Evolutionary conservation across 2,329 filamentous ascomycete genomes (phyloP).

Genomic region (Apiospora malaysiana): DNA sequence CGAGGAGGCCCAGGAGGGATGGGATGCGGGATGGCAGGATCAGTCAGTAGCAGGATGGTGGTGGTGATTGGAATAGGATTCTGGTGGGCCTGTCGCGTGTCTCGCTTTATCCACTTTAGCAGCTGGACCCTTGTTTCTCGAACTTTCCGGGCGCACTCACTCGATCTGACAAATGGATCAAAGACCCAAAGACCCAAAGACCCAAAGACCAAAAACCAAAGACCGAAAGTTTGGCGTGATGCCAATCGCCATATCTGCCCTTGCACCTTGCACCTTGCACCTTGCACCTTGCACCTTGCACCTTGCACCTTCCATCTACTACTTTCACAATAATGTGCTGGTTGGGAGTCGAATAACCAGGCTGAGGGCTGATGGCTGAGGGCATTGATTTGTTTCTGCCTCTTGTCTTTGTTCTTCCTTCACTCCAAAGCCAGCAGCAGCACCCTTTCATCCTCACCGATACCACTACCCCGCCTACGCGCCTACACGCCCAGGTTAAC

Average conservation of each 20-base stretch:
- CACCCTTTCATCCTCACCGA: background rate
- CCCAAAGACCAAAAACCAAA: too few relatives aligned
- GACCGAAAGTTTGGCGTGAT: too few relatives aligned
- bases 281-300: too few relatives aligned
- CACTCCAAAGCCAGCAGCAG: background rate
- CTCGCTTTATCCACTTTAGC: constrained; percentile 1
- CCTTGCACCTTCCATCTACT: background rate
- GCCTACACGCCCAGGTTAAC: too few relatives aligned
- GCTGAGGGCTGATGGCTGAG: background rate
- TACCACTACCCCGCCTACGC: constrained; percentile 11
- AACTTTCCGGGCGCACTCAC: background rate
- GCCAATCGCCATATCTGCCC: background rate
- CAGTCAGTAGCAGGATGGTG: too few relatives aligned
- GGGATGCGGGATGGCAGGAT: too few relatives aligned
- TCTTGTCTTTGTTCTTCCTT: constrained; percentile 1
- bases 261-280: background rate
- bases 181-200: too few relatives aligned
- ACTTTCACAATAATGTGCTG: background rate
- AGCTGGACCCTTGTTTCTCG: constrained; percentile 16
- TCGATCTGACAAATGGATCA: background rate
- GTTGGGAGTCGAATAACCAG: background rate
- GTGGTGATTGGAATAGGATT: too few relatives aligned
- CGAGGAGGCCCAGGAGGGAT: too few relatives aligned
- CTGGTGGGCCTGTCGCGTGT: background rate
- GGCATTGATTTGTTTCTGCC: background rate